Percentiles rank a stretch among this genome's conserved stretches.
Evolutionary conservation across 148 eudicot genomes (phyloP).

Genomic region (Pharnaceum exiguum): DNA sequence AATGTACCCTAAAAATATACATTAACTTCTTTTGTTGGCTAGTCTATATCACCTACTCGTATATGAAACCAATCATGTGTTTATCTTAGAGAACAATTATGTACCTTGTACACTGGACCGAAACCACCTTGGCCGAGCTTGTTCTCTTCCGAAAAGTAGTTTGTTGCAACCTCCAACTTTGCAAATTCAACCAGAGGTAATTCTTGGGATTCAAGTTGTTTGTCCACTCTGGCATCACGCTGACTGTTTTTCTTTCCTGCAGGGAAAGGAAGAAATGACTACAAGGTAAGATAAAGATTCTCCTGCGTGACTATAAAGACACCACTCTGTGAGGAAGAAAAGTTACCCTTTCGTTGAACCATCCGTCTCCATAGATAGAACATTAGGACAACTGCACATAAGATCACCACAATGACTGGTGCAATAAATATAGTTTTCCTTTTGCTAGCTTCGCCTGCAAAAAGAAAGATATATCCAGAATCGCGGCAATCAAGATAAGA

Average conservation of each 20-base stretch:
- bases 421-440: background rate
- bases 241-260: background rate
- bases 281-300: background rate
- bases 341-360: background rate
- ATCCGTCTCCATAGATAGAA: conserved; percentile 6
- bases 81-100: background rate
- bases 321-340: too few relatives aligned
- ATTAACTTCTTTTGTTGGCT: too few relatives aligned
- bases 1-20: conserved; percentile 12
- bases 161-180: conserved; percentile 27
- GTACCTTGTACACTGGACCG: conserved; percentile 36
- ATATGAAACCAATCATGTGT: background rate
- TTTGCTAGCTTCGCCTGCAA: background rate
- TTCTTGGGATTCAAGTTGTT: conserved; percentile 17
- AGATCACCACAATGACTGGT: background rate
- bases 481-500: background rate
- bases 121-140: conserved; percentile 46
- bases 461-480: background rate
- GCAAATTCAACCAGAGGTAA: conserved; percentile 25
- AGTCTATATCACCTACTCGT: background rate
- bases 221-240: background rate
- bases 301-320: background rate
- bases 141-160: conserved; percentile 14
- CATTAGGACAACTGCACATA: background rate
- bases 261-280: background rate